Conservation (phyloP, 2,329 filamentous ascomycete species). For the Calonectria honghensis region DNA sequence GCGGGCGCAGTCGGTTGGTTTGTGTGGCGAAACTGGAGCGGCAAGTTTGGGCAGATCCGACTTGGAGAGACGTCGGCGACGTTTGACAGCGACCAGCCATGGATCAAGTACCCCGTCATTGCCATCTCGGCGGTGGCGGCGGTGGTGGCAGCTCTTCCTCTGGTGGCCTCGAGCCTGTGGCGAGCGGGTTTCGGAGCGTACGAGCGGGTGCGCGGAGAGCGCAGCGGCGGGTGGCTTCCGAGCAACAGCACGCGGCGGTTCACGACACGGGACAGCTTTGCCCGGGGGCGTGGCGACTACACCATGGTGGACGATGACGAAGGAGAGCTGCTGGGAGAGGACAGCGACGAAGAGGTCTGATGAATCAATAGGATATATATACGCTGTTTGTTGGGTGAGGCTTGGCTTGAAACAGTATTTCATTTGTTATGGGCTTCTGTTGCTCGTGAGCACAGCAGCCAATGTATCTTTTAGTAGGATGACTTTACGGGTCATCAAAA, state of each 20-base stretch:
- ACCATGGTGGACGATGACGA: conserved; percentile 93
- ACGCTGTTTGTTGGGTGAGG: conserved; percentile 42
- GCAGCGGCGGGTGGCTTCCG: conserved; percentile 70
- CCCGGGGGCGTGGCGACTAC: conserved; percentile 90
- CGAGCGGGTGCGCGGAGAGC: conserved; percentile 69
- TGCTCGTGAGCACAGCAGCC: neutral
- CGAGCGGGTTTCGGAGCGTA: conserved; percentile 74
- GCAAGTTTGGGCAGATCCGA: conserved; percentile 93
- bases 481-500: neutral
- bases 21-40: conserved; percentile 88
- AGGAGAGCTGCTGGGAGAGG: conserved; percentile 93
- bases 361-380: conserved; percentile 20
- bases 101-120: conserved; percentile 89
- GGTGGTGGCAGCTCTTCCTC: conserved; percentile 77
- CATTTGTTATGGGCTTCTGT: conserved; percentile 10
- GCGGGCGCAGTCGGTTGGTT: conserved; percentile 88
- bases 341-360: conserved; percentile 90
- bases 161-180: conserved; percentile 84
- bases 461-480: conserved; percentile 16
- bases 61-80: conserved; percentile 80
- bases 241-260: conserved; percentile 80
- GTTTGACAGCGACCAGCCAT: conserved; percentile 82
- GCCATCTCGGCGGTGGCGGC: conserved; percentile 79
- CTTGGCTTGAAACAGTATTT: conserved; percentile 13
- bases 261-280: conserved; percentile 92